These are phyloP conservation scores for Exophiala alcalophila DNA, from an alignment of 2,329 filamentous ascomycete species.

Conservation along the genomic window DNA sequence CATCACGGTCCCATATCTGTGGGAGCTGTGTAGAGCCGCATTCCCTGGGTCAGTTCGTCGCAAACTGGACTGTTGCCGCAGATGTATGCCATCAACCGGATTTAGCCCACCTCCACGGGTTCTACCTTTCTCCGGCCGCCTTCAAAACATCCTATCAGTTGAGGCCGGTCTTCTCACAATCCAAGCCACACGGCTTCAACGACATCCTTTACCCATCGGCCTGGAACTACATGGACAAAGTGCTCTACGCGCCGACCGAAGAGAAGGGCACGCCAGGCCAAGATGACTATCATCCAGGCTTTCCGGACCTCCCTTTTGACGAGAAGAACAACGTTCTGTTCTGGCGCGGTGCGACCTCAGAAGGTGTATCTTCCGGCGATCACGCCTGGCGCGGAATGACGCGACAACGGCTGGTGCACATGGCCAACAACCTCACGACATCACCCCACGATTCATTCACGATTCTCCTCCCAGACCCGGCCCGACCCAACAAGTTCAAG, in stretches of 20 bases:
- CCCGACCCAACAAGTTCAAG: constrained; percentile 44
- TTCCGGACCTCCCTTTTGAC: constrained; percentile 55
- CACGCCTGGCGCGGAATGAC: constrained; percentile 65
- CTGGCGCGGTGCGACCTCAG: constrained; percentile 70
- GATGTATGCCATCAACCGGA: constrained; percentile 77
- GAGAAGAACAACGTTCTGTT: constrained; percentile 65
- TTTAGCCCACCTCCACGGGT: constrained; percentile 68
- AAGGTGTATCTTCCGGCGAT: constrained; percentile 46
- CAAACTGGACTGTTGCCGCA: constrained; percentile 62
- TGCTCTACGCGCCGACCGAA: constrained; percentile 50
- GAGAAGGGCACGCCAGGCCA: constrained; percentile 36
- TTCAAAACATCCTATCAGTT: constrained; percentile 63
- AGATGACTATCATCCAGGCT: constrained; percentile 25
- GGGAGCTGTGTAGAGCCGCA: constrained; percentile 61
- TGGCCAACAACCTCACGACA: constrained; percentile 58
- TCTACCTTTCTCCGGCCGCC: constrained; percentile 64
- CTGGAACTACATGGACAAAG: constrained; percentile 61
- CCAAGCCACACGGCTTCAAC: constrained; percentile 67
- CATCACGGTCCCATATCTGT: constrained; percentile 65
- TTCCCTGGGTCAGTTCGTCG: constrained; percentile 64
- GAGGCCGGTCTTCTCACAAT: constrained; percentile 72
- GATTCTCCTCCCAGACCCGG: constrained; percentile 53
- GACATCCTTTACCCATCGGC: constrained; percentile 72
- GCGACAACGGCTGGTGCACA: constrained; percentile 68
- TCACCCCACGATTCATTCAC: constrained; percentile 41